Evolutionary conservation across 352 stramenopile species (phyloP), one percentile per base, ranked within the genome.

Genomic region (Pythium sp.): DNA sequence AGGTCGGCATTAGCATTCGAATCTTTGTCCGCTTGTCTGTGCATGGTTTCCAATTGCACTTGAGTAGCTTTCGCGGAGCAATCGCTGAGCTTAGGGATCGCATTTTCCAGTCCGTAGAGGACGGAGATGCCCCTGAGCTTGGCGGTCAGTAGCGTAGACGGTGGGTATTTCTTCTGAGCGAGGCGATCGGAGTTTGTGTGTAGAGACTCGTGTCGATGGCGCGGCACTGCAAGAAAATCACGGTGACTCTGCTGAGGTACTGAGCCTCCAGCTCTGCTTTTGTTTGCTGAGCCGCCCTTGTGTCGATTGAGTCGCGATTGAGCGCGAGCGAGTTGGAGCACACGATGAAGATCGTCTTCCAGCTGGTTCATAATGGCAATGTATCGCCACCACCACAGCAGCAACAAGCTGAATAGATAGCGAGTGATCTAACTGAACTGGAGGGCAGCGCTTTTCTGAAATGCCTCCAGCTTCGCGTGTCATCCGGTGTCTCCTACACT

Each of bases 281-380:
- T 18, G 18, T 22, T 56, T 36, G 26, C 12, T 30, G 61, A 65
- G 22, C 9, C 18, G 6, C 15, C 20, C 18, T 51, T 51, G 43
- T 46, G 26, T 62, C 58, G 60, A 11, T 64, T n/a, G 34, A 62
- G 15, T 9, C 26, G 26, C 57, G 28, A 24, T 58, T 54, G 68
- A 15, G 41, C 18, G 49, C 74, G 46, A 43, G 67, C 80, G 36
- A 91, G 75, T 11, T 81, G 67, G 38, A 89, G 68, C 51, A 91
- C 80, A 34, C 83, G 83, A 41, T 80, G 74, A 43, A 87, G 64
- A 69, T 90, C 81, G 24, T 84, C 78, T 72, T 91, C 83, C 7
- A 69, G 43, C 6, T 69, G 64, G 57, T 69, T 60, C 64, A 69
- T 69, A 0, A 2, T 12, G 22, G 15, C 2, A 22, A 20, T 51